These are phyloP conservation scores for Casaregolazyma lundiana DNA, from an alignment of 1,139 yeast genomes.

Conservation along the genomic window DNA sequence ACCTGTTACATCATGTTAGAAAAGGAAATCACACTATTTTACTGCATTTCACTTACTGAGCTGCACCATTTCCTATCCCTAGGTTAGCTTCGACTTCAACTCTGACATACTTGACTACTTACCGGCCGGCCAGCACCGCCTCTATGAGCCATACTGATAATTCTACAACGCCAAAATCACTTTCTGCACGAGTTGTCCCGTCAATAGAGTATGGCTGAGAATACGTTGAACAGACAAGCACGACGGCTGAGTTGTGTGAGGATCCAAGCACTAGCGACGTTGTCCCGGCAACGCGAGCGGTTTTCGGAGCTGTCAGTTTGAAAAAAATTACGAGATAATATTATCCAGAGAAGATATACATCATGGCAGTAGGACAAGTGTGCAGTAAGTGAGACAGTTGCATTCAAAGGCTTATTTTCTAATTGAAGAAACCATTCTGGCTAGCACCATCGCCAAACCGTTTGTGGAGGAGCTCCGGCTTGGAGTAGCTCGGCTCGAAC, in stretches of 20 bases:
- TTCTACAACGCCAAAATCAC: neutral
- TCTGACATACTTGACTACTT: neutral
- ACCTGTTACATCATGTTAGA: constrained; percentile 20
- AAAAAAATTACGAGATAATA: neutral
- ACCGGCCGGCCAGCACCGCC: constrained; percentile 8
- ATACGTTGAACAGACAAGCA: neutral
- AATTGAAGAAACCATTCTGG: constrained; percentile 65
- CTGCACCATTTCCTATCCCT: constrained; percentile 24
- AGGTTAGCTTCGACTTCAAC: constrained; percentile 5
- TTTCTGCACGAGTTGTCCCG: neutral
- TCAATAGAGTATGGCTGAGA: neutral
- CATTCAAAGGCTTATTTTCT: neutral
- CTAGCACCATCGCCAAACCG: constrained; percentile 80
- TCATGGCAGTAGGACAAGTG: constrained; percentile 10
- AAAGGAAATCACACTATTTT: too few species aligned
- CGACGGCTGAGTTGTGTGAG: neutral
- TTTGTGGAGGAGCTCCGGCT: constrained; percentile 66
- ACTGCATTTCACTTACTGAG: constrained; percentile 9
- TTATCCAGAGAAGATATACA: neutral
- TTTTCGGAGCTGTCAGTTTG: neutral
- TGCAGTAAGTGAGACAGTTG: constrained; percentile 15
- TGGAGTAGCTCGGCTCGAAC: constrained; percentile 49
- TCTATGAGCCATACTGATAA: constrained; percentile 8
- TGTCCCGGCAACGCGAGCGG: neutral
- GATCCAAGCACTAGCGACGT: neutral